Evolutionary conservation across 805 yeast genomes (phyloP), one percentile per base, ranked within the genome.

Genomic region (Candida khao-thaluensis): DNA sequence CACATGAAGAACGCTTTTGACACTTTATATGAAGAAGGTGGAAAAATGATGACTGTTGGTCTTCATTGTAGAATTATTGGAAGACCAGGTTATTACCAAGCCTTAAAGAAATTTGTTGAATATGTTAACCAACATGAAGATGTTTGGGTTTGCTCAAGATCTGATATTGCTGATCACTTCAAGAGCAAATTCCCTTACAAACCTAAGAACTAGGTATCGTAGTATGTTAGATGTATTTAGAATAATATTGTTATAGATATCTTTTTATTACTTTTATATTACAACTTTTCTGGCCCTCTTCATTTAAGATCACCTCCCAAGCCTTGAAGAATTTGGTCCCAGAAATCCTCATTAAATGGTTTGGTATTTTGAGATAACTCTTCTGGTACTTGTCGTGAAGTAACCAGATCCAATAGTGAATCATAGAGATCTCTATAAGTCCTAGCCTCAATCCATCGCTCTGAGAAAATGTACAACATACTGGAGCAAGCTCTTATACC

Each of bases 1-100:
- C 63, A 65, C 43, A 41, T 63, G 36, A 60, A 57, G 36, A 56
- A 61, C 33, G 62, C 66, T 10, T 65, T 65, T 41, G 69, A 64
- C 22, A 45, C 49, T 18, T 39, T 45, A 12, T 45, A 45, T 27
- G 49, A 35, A 36, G 49, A 45, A 34, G 46, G 46, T n/a, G 49
- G 49, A 30, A 45, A 45, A 27, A 45, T 45, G 49, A 45, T 45
- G 49, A 45, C 49, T 21, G 43, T 45, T 30, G 49, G 49, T 21
- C 44, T 45, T 30, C 49, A 45, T 29, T 45, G 49, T 29, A 45
- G 49, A 42, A 34, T 45, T 14, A 39, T 45, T 26, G 49, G 49
- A 32, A 36, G 38, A 20, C 49, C 49, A 16, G 49, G 49, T 5
- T 45, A 45, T 22, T 45, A 33, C 20, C 44, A 17, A 21, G 49